These are phyloP conservation scores for Aspergillus haitiensis DNA, from an alignment of 495 filamentous ascomycete species.

Conservation along the genomic window DNA sequence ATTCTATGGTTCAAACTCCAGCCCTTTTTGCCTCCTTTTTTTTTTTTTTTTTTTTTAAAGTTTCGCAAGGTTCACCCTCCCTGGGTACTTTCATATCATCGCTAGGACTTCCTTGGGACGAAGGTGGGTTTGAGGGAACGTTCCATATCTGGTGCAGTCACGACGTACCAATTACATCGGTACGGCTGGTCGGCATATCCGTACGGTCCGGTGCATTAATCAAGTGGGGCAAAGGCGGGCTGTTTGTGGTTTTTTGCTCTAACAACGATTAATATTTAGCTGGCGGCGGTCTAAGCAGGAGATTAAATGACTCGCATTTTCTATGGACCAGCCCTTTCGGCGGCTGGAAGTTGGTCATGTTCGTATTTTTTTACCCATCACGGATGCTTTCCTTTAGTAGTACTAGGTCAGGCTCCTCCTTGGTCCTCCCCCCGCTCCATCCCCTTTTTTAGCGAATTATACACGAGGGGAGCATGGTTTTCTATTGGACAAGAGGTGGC, in stretches of 20 bases:
- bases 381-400: background rate
- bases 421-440: background rate
- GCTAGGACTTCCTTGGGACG: background rate
- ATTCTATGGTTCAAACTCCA: background rate
- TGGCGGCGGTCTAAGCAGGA: conserved; percentile 22
- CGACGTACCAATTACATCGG: background rate
- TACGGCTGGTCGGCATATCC: conserved; percentile 14
- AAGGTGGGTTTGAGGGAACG: background rate
- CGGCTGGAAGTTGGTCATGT: background rate
- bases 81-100: background rate
- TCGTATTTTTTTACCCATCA: background rate
- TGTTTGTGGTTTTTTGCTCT: conserved; percentile 8
- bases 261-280: conserved; percentile 13
- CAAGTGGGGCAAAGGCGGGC: conserved; percentile 25
- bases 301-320: conserved; percentile 26
- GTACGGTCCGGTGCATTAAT: conserved; percentile 36
- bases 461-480: background rate
- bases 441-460: background rate
- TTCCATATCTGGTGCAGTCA: conserved; percentile 1
- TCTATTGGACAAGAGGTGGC: background rate
- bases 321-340: background rate
- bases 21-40: too few relatives aligned
- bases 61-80: conserved; percentile 1
- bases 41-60: too few relatives aligned
- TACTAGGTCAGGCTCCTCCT: too few relatives aligned